Conservation (phyloP, 169 alveolate species). For the Plasmodium cynomolgi region DNA sequence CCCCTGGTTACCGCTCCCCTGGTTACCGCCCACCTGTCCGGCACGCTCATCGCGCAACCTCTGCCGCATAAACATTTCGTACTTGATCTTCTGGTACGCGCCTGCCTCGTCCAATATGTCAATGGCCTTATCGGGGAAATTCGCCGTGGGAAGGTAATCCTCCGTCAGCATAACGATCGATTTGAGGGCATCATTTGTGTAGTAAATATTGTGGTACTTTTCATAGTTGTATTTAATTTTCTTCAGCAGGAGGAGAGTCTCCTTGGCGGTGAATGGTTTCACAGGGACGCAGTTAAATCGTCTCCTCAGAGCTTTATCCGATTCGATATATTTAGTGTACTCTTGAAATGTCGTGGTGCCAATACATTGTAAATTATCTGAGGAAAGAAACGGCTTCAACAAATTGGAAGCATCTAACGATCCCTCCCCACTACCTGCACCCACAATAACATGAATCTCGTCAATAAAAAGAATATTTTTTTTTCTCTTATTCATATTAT, state of each 20-base stretch:
- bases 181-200: slow-evolving; percentile 79
- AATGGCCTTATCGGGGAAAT: slow-evolving; percentile 89
- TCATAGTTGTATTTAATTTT: slow-evolving; percentile 87
- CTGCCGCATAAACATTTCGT: slow-evolving; percentile 31
- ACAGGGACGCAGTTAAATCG: slow-evolving; percentile 90
- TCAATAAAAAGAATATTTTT: slow-evolving; percentile 90
- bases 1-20: background rate
- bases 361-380: slow-evolving; percentile 90
- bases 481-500: slow-evolving; percentile 85
- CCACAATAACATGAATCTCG: slow-evolving; percentile 90
- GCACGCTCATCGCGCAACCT: background rate
- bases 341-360: slow-evolving; percentile 86
- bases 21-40: background rate
- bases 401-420: slow-evolving; percentile 92
- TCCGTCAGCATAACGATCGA: slow-evolving; percentile 79
- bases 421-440: slow-evolving; percentile 90
- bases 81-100: slow-evolving; percentile 86
- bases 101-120: slow-evolving; percentile 91
- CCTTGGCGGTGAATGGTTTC: slow-evolving; percentile 84
- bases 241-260: slow-evolving; percentile 82
- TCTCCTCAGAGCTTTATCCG: slow-evolving; percentile 90
- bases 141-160: slow-evolving; percentile 82
- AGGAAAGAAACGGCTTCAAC: slow-evolving; percentile 90
- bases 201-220: slow-evolving; percentile 87
- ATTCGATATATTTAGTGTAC: slow-evolving; percentile 82